phyloP scores from a whole-genome alignment of 2,329 filamentous ascomycete genomes.

The Aspergillus ruber region DNA sequence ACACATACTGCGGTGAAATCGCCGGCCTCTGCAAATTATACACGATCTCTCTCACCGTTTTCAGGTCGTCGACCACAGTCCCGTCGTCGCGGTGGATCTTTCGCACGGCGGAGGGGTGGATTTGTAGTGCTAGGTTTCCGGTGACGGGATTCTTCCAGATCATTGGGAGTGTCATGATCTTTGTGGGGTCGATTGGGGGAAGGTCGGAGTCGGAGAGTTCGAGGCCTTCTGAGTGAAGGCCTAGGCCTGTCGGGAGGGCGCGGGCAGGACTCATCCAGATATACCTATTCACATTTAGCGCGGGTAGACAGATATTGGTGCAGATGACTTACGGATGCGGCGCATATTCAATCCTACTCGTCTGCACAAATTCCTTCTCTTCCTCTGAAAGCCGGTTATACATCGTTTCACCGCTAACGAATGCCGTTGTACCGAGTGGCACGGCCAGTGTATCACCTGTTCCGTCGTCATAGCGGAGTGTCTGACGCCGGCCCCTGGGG shows the following conservation, averaged over 20 bases:
- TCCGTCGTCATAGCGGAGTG: slow-evolving; percentile 66
- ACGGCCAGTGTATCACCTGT: slow-evolving; percentile 60
- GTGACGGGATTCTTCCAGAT: slow-evolving; percentile 71
- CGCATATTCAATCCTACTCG: slow-evolving; percentile 66
- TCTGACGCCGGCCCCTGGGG: slow-evolving; percentile 60
- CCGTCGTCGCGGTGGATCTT: slow-evolving; percentile 63
- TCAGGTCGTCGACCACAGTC: slow-evolving; percentile 61
- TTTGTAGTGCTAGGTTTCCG: slow-evolving; percentile 61
- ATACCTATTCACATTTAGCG: slow-evolving; percentile 32
- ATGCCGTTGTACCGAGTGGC: slow-evolving; percentile 69
- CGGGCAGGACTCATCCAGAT: slow-evolving; percentile 71
- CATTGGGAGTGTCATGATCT: slow-evolving; percentile 69
- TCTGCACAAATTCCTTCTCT: slow-evolving; percentile 62
- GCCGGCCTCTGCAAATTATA: slow-evolving; percentile 66
- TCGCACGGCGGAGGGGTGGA: slow-evolving; percentile 66
- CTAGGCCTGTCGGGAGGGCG: slow-evolving; percentile 62
- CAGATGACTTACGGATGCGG: slow-evolving; percentile 55
- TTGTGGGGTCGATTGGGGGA: slow-evolving; percentile 57
- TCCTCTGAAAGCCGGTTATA: slow-evolving; percentile 59
- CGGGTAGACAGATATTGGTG: not conserved
- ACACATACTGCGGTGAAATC: slow-evolving; percentile 62
- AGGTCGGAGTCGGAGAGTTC: slow-evolving; percentile 57
- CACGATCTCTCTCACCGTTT: slow-evolving; percentile 60
- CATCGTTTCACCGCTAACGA: slow-evolving; percentile 65
- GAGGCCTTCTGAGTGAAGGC: slow-evolving; percentile 59